Evolutionary conservation across 495 filamentous ascomycete species (phyloP).

Genomic region (Aspergillus hancockii): DNA sequence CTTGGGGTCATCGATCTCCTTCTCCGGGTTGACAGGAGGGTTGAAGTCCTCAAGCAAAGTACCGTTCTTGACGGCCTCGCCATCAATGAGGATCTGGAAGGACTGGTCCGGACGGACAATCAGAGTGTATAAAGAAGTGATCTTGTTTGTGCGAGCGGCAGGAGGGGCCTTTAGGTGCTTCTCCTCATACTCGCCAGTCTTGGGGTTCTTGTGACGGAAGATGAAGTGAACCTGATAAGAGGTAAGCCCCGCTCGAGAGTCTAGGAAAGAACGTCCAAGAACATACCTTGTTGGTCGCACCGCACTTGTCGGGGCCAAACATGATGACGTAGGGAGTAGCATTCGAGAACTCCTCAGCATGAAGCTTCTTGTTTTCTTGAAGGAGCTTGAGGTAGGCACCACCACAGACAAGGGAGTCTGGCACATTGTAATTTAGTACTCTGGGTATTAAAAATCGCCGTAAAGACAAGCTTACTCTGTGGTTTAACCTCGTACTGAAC

Average conservation of each 20-base stretch:
- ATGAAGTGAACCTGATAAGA: slow-evolving; percentile 88
- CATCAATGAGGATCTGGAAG: slow-evolving; percentile 87
- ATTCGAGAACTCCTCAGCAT: slow-evolving; percentile 98
- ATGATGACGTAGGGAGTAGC: slow-evolving; percentile 97
- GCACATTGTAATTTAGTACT: neutral
- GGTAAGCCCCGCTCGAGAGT: slow-evolving; percentile 8
- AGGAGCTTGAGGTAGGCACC: slow-evolving; percentile 99
- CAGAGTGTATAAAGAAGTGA: slow-evolving; percentile 90
- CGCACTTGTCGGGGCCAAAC: slow-evolving; percentile 99
- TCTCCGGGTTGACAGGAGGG: slow-evolving; percentile 88
- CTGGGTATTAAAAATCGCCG: neutral
- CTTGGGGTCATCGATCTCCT: slow-evolving; percentile 96
- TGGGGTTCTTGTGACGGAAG: slow-evolving; percentile 99
- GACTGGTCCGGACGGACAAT: slow-evolving; percentile 95
- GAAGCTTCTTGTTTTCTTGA: slow-evolving; percentile 94
- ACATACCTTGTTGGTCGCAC: slow-evolving; percentile 92
- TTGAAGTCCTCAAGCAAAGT: slow-evolving; percentile 93
- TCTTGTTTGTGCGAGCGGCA: slow-evolving; percentile 83
- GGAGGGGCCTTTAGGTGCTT: slow-evolving; percentile 92
- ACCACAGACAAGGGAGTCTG: slow-evolving; percentile 95
- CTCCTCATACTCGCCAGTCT: slow-evolving; percentile 99
- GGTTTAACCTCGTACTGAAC: slow-evolving; percentile 99
- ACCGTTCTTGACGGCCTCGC: slow-evolving; percentile 80
- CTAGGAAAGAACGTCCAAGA: neutral
- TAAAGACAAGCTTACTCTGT: slow-evolving; percentile 68